Conservation (phyloP, 768 basidiomycete genomes). For the Mycena metata region DNA sequence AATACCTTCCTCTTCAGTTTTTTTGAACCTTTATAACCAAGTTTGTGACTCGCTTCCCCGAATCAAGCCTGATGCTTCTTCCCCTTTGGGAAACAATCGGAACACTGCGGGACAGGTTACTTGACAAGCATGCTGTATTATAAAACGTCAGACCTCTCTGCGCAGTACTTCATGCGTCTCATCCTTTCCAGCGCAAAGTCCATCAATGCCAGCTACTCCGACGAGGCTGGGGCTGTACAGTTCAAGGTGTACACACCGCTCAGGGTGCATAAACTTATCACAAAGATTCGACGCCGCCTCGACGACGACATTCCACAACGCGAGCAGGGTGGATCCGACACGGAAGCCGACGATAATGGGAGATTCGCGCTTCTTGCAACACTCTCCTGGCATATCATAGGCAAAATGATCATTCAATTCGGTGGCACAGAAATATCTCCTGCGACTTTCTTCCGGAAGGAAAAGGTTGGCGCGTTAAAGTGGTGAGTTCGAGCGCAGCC, state of each 20-base stretch:
- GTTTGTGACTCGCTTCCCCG: no score
- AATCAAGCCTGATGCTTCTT: no score
- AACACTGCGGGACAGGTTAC: no score
- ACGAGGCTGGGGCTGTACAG: slow-evolving; percentile 18
- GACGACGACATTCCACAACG: slow-evolving; percentile 32
- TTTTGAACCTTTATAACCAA: no score
- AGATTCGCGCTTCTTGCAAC: slow-evolving; percentile 26
- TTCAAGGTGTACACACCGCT: slow-evolving; percentile 30
- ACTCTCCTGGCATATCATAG: slow-evolving; percentile 18
- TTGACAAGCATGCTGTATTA: no score
- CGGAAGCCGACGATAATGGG: background rate
- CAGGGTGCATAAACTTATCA: slow-evolving; percentile 22
- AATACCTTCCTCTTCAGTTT: no score
- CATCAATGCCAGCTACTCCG: slow-evolving; percentile 26
- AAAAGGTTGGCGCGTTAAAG: background rate
- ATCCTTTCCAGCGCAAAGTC: slow-evolving; percentile 26
- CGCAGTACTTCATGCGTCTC: slow-evolving; percentile 14
- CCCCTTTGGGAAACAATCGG: no score
- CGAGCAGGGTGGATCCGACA: background rate
- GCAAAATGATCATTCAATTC: slow-evolving; percentile 16
- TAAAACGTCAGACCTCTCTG: no score
- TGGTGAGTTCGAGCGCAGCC: background rate
- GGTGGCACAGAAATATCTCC: slow-evolving; percentile 26
- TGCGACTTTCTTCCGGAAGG: slow-evolving; percentile 22
- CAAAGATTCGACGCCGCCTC: slow-evolving; percentile 29